Evolutionary conservation across 2,329 filamentous ascomycete species (phyloP), one percentile per base, ranked within the genome.

Genomic region (Paracamarosporium sp.): DNA sequence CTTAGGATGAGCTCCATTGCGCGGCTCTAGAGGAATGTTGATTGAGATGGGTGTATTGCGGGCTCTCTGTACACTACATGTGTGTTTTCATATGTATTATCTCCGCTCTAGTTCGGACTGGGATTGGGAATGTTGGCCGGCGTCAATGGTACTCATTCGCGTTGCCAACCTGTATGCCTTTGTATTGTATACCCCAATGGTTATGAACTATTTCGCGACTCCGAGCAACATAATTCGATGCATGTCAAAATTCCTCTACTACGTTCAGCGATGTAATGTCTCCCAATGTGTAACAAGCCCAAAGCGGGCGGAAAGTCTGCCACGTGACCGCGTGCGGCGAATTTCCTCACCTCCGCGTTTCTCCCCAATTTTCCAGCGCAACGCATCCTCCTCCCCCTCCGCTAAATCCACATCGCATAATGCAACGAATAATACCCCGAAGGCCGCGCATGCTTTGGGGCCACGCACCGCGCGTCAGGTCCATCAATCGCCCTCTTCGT

Each of bases 391-490:
- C 44, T 12, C 24, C 53, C 17, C 11, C 28, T 15, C 40, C 35
- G 24, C 50, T n/a, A 59, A 51, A 41, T 38, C 8, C 20, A 43
- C 35, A 31, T 27, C 30, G 35, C 52, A 60, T 53, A 28, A 73
- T 73, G 70, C 61, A 69, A 46, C 54, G 66, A 58, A 41, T 67
- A 30, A 58, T 70, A 35, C 66, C 70, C 41, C 60, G 68, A 60
- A 67, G 70, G 63, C 71, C 72, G 53, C 73, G 69, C 30, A 70
- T 76, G 73, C 79, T 81, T 70, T 82, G 80, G 80, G 78, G 78
- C 59, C 79, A 82, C 71, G 78, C 79, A 58, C 79, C 80, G 44
- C 79, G 80, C 52, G 77, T 81, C 30, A 74, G 80, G 69, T 79
- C 78, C 15, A 41, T 75, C 72, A 63, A 67, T 56, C 71, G 71